Evolutionary conservation across 1,284 basidiomycete genomes (phyloP).

Genomic region (Volvariella surrecta): DNA sequence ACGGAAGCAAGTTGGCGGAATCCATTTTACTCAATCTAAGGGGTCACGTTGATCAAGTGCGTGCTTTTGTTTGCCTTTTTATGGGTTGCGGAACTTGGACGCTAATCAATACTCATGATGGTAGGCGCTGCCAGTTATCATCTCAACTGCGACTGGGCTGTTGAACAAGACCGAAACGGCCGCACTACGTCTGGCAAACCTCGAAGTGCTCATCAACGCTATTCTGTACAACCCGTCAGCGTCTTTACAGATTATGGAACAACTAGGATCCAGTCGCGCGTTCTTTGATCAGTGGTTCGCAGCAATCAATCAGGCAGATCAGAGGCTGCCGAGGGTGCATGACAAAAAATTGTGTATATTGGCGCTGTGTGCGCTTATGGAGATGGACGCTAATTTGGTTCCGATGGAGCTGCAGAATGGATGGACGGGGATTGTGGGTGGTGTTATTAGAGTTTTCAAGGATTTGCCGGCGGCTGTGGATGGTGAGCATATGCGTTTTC

Average conservation of each 20-base stretch:
- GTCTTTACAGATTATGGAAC: constrained; percentile 70
- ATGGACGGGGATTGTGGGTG: constrained; percentile 68
- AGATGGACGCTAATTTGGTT: constrained; percentile 49
- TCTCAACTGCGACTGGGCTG: constrained; percentile 50
- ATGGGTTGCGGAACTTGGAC: too few species aligned
- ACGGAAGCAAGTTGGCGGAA: constrained; percentile 83
- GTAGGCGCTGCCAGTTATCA: constrained; percentile 41
- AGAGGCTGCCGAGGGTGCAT: constrained; percentile 73
- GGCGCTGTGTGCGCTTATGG: constrained; percentile 68
- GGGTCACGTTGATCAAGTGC: constrained; percentile 71
- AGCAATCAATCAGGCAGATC: constrained; percentile 52
- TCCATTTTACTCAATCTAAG: constrained; percentile 74
- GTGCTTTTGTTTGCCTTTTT: constrained; percentile 14
- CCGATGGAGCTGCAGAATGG: constrained; percentile 56
- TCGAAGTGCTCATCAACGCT: constrained; percentile 78
- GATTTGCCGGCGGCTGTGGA: constrained; percentile 66
- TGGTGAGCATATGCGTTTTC: constrained; percentile 29
- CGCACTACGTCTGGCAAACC: constrained; percentile 66
- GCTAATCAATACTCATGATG: too few species aligned
- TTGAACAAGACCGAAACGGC: constrained; percentile 53
- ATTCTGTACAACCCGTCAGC: constrained; percentile 82
- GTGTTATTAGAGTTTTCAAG: constrained; percentile 65
- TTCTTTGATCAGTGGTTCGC: constrained; percentile 82
- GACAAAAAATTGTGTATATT: constrained; percentile 83
- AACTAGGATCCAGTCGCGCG: constrained; percentile 43